These are phyloP conservation scores for Pelargonium nanum DNA, from an alignment of 345 rosid species.

Conservation along the genomic window DNA sequence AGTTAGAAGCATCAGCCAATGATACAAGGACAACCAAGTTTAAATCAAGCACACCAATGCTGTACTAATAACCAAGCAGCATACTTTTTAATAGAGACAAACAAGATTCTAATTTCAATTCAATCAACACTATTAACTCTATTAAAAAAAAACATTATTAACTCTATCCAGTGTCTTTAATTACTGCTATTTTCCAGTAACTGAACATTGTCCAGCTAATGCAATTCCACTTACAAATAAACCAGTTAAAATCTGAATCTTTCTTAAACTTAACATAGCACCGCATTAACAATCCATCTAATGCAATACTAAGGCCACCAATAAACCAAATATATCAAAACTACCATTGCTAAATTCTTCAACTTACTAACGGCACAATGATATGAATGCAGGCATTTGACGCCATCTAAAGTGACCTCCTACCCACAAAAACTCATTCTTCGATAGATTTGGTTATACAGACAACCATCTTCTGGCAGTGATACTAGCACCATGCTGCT, in stretches of 20 bases:
- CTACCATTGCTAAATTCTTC: not conserved
- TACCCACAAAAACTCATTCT: too few relatives aligned
- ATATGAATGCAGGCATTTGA: not conserved
- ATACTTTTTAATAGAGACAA: not conserved
- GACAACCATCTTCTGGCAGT: not conserved
- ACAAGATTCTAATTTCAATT: not conserved
- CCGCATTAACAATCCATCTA: not conserved
- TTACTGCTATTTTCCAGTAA: too few relatives aligned
- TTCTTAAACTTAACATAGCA: not conserved
- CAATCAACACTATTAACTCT: too few relatives aligned
- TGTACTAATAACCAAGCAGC: not conserved
- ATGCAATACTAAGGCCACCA: not conserved
- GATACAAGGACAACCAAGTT: not conserved
- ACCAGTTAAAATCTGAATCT: not conserved
- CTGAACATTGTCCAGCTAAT: not conserved
- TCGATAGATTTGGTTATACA: too few relatives aligned
- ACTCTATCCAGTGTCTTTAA: too few relatives aligned
- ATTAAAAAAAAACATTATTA: too few relatives aligned
- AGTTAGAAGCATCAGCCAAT: conserved; percentile 3
- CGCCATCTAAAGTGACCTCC: too few relatives aligned
- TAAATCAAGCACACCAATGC: not conserved
- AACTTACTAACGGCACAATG: not conserved
- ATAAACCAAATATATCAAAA: not conserved
- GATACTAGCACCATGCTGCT: not conserved
- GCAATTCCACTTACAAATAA: not conserved